Percentiles rank a stretch among this genome's conserved stretches.
phyloP scores from a whole-genome alignment of 2,329 filamentous ascomycete species.

The Phaeophleospora eucalypticola region DNA sequence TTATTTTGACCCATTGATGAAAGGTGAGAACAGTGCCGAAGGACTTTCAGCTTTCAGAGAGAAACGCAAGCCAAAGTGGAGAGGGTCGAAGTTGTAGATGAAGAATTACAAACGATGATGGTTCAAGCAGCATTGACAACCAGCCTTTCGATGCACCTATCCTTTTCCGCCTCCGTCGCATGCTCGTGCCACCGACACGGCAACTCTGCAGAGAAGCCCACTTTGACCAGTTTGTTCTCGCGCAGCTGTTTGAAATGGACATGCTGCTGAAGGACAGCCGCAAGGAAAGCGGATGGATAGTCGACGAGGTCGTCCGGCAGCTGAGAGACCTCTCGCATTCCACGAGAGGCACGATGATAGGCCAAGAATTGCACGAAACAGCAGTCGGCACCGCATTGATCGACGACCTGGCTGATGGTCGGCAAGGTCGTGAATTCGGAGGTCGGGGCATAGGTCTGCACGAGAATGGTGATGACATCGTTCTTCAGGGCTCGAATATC shows the following conservation, averaged over 20 bases:
- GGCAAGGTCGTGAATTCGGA: neutral
- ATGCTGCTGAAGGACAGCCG: neutral
- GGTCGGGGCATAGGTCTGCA: neutral
- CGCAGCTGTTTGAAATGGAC: neutral
- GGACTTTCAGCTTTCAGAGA: constrained; percentile 48
- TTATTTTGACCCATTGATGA: constrained; percentile 38
- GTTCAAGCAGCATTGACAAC: no score
- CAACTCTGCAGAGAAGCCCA: neutral
- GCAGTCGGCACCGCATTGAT: neutral
- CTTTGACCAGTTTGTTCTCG: neutral
- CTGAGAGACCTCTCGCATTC: neutral
- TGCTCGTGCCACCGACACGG: neutral
- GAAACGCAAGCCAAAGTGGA: constrained; percentile 47
- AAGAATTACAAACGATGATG: no score
- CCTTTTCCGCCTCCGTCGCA: neutral
- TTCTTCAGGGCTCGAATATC: neutral
- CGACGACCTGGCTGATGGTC: neutral
- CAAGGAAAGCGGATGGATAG: neutral
- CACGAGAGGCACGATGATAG: neutral
- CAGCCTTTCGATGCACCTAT: neutral
- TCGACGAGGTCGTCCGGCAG: neutral
- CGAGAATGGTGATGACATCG: neutral
- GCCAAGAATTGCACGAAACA: neutral
- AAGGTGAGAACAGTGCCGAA: constrained; percentile 45
- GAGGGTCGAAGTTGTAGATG: constrained; percentile 39